Percentiles rank a stretch among this genome's conserved stretches.
Conservation (phyloP, 169 alveolate genomes). For the Cryptosporidium ryanae region DNA sequence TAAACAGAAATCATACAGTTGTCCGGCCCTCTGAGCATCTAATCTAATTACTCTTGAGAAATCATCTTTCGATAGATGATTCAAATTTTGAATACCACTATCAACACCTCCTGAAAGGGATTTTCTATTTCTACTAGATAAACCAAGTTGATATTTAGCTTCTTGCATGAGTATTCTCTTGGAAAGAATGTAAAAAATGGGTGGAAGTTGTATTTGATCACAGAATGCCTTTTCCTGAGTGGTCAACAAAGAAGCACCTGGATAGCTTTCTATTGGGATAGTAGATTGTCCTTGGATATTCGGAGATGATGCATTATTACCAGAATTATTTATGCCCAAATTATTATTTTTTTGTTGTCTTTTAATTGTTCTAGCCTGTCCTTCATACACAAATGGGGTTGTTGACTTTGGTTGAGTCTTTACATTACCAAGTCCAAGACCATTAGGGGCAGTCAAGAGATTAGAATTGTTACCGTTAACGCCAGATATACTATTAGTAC, state of each 20-base stretch:
- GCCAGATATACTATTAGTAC: background rate
- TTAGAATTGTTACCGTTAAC: background rate
- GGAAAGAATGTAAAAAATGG: conserved; percentile 78
- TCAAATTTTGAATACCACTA: background rate
- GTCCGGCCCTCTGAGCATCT: conserved; percentile 80
- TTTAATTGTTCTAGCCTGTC: conserved; percentile 70
- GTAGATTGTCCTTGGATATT: conserved; percentile 3
- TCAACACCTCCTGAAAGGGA: background rate
- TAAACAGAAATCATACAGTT: conserved; percentile 79
- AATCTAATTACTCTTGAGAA: conserved; percentile 77
- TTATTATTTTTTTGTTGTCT: conserved; percentile 9
- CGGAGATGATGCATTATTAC: conserved; percentile 1
- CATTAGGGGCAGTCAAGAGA: conserved; percentile 35
- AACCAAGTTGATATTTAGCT: conserved; percentile 42
- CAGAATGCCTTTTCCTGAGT: conserved; percentile 80
- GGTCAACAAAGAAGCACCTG: conserved; percentile 75
- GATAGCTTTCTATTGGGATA: conserved; percentile 63
- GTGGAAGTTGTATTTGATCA: conserved; percentile 79
- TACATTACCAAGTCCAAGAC: conserved; percentile 59
- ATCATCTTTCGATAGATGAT: conserved; percentile 68
- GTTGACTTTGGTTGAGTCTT: conserved; percentile 39
- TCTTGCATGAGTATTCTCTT: conserved; percentile 79
- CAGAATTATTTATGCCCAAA: no score
- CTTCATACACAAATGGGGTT: conserved; percentile 64
- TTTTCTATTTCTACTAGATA: background rate